Base-by-base conservation (phyloP, 2,329 filamentous ascomycete genomes). In the Aspergillus fischeri region DNA sequence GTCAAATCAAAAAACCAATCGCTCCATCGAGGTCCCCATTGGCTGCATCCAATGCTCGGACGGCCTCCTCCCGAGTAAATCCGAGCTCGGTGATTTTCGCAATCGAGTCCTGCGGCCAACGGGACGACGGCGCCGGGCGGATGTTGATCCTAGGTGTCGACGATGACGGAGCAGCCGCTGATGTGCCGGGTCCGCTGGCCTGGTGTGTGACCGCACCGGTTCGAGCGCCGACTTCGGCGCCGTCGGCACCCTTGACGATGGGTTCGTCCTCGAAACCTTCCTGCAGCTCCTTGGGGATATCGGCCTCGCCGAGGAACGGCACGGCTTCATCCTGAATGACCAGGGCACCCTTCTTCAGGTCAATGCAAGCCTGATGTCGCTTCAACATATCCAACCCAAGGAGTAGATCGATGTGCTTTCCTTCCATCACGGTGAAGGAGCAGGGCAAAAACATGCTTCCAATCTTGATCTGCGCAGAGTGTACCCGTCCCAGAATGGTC, bases 401-500 rank as follows among this genome's bases (percentile, higher is more conserved):
- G 2, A 99, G 83, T 20, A 99, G 81, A 72, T 97, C 94, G 25
- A 99, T 94, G 53, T 91, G 87, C 76, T 97, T 99, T 63, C 94
- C 94, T 77, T 99, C 94, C 94, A 99, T 99, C 70, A 99, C 94
- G 3, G 94, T 99, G 74, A 99, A 99, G 58, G 92, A 94, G 77
- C 92, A 97, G 2, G 93, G 88, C 65, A 99, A 81, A 71, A 91
- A 92, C 60, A 93, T 84, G 45, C 83, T 86, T 53, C 93, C 94
- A 65, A 99, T 94, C 75, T 91, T 93, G 75, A 99, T 95, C 74
- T 93, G 91, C 9, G 94, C 94, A 24, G 91, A 91, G 74, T 99
- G 94, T 3, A 99, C 94, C 53, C 94, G 90, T 32, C 94, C 94
- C 21, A 99, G 87, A 65, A 99, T 97, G 57, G 87, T 89, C 25